Conservation (phyloP, 163 green algal species). For the Scenedesmus sp. region DNA sequence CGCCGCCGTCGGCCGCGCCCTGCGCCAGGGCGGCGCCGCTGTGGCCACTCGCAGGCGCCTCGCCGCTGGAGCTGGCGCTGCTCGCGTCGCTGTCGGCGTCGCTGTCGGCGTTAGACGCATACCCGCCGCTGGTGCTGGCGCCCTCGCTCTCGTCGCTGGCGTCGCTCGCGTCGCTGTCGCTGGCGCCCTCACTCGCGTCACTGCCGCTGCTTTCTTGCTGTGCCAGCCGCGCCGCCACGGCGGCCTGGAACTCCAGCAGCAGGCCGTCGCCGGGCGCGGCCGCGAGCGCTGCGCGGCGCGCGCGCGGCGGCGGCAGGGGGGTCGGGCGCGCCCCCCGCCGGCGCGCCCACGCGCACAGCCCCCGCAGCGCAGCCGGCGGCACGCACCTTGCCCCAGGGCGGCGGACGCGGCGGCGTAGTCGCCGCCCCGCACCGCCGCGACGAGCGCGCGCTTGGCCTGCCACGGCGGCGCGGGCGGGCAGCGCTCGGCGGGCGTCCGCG, state of each 20-base stretch:
- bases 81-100: not conserved
- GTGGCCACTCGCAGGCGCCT: no score
- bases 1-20: no score
- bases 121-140: not conserved
- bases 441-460: constrained; percentile 17
- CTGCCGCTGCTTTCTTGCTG: no score
- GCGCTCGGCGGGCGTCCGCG: no score
- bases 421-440: not conserved
- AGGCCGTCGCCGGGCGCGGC: not conserved
- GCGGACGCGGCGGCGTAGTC: constrained; percentile 15
- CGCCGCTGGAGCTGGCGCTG: not conserved
- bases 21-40: no score
- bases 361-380: not conserved
- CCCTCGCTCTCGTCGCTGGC: not conserved
- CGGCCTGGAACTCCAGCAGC: constrained; percentile 16
- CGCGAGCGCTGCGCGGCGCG: not conserved
- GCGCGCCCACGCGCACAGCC: no score
- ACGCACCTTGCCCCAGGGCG: not conserved
- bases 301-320: no score
- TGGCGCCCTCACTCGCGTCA: not conserved
- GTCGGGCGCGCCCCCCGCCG: not conserved
- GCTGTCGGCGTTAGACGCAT: not conserved
- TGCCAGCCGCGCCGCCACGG: not conserved
- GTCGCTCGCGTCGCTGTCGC: not conserved
- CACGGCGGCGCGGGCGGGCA: no score